Evolutionary conservation across 2,329 filamentous ascomycete species (phyloP), one percentile per base, ranked within the genome.

Genomic region (Penicillium rolfsii): DNA sequence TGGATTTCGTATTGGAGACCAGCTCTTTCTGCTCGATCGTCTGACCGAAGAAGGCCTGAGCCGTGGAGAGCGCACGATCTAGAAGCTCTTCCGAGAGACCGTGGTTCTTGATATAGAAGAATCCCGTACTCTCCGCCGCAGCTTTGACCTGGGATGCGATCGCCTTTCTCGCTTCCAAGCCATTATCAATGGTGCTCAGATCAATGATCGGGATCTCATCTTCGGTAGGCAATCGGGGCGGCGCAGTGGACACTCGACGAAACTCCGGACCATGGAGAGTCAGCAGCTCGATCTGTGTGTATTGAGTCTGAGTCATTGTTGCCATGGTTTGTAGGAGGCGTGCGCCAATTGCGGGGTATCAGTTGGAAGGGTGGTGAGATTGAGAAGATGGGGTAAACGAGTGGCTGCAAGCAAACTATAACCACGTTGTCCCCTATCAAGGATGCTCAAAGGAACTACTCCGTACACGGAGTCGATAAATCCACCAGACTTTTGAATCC

Each of bases 201-300:
- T 86, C 82, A 55, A 87, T 83, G 45, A 86, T 68, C 2, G 84
- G 84, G 12, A 86, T 83, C 68, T 86, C 80, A 66, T 73, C 75
- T 3, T 71, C 63, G 4, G 74, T 76, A 38, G 78, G 78, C 30
- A 74, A 71, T 24, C 80, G 72, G 3, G 79, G 78, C 7, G 78
- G 74, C 0, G 74, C 74, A 26, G 72, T 78, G 16, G 78, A 75
- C 2, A 83, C 77, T 14, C 78, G 72, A 24, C 81, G 77, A 64
- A 73, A 82, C 36, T 79, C 79, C 1, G 79, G 76, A 1, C 80
- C 80, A 38, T 78, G 77, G 0, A 79, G 76, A 1, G 78, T 80
- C 36, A 79, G 73, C 2, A 82, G 75, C 59, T 82, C 79, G 16
- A 82, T 70, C 59, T 81, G 79, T 5, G 76, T 76, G 30, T 72